These are phyloP conservation scores for Ambrosia artemisiifolia DNA, from an alignment of 129 eudicot species.

Conservation along the genomic window DNA sequence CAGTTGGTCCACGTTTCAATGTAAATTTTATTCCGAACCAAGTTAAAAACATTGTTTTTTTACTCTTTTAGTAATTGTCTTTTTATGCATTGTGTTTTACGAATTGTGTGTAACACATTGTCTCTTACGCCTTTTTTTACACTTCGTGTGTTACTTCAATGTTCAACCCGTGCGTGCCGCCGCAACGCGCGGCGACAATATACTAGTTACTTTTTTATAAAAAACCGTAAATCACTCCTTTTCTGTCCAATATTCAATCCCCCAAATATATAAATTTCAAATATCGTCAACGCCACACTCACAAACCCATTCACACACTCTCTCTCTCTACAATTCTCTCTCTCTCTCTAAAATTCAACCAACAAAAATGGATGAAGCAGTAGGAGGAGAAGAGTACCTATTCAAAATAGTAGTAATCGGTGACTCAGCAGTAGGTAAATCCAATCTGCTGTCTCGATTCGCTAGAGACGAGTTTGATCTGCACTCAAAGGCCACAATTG, in stretches of 20 bases:
- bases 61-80: too few relatives aligned
- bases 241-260: constrained; percentile 28
- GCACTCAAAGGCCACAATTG: constrained; percentile 88
- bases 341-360: background rate
- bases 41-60: too few relatives aligned
- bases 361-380: constrained; percentile 40
- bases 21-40: too few relatives aligned
- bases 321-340: background rate
- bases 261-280: constrained; percentile 13
- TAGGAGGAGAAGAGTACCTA: constrained; percentile 73
- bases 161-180: too few relatives aligned
- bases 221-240: constrained; percentile 44
- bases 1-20: too few relatives aligned
- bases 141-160: too few relatives aligned
- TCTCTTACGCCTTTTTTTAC: too few relatives aligned
- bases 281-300: constrained; percentile 20
- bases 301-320: background rate
- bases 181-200: too few relatives aligned
- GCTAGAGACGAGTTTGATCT: constrained; percentile 83
- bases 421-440: constrained; percentile 91
- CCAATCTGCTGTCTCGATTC: constrained; percentile 59
- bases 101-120: too few relatives aligned
- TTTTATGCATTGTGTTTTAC: too few relatives aligned
- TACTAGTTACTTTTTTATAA: too few relatives aligned
- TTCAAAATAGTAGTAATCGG: constrained; percentile 95